Evolutionary conservation across 768 basidiomycete genomes (phyloP), one percentile per base, ranked within the genome.

Genomic region (Mycena rebaudengoi): DNA sequence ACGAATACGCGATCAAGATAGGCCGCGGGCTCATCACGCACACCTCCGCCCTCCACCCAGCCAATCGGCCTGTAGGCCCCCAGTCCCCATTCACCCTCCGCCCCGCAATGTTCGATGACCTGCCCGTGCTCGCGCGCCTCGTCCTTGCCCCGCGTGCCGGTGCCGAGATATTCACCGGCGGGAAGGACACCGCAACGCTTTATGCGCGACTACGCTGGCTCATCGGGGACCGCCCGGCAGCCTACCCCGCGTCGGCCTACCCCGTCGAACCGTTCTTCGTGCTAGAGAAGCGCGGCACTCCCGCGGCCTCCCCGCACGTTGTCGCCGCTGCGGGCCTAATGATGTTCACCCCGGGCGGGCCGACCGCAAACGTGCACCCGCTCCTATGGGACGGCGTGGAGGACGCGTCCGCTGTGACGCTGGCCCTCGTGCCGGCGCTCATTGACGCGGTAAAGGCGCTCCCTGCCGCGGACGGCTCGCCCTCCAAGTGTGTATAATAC

Each of bases 1-100:
- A 62, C 20, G 60, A 62, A 41, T 62, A 48, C 37, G 60, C 60
- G 2, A 11, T 54, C 41, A 30, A 48, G 18, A 39, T 54, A 28
- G 60, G 60, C 28, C 44, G 45, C 35, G 60, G 41, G 1, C 35
- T 61, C 35, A 16, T 62, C 44, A 48, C 45, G 21, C 45, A 48
- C 39, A 5, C 28, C 35, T 30, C 45, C 10, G 26, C 43, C 7
- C 60, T 48, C 14, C 12, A n/a, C 4, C 60, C 60, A 18, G 5
- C 7, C 5, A 51, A 12, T 3, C 23, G 43, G 3, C 29, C n/a
- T n/a, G 18, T 28, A 10, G 39, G 4, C n/a, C n/a, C n/a, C n/a
- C n/a, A n/a, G n/a, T n/a, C n/a, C n/a, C n/a, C n/a, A n/a, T n/a
- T 60, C 49, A 6, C 48, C 58, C 58, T 51, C 13, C 48, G 40